Evolutionary conservation across 1,284 basidiomycete genomes (phyloP), one percentile per base, ranked within the genome.

Genomic region (Ganoderma lingzhi): DNA sequence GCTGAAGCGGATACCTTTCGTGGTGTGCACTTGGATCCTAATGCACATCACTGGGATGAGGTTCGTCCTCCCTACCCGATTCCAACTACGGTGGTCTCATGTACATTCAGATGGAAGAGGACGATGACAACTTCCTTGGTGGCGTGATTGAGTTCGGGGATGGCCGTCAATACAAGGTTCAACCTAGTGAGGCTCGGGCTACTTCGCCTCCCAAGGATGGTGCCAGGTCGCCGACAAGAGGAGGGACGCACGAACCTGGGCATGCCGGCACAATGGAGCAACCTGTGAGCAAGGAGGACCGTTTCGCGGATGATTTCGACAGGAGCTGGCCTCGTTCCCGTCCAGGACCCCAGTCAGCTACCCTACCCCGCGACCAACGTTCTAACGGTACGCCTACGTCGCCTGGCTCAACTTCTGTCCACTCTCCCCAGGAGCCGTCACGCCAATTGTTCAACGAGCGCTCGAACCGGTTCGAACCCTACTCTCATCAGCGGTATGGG

Each of bases 41-140:
- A 96, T 77, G 90, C 93, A 5, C 94, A 96, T 78, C 95, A 97
- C 78, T 98, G 96, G 96, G 96, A 98, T 76, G 95, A 96, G 86
- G 96, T 97, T 70, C 76, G 93, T 85, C 68, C 10, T 56, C 45
- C 62, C 60, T 39, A 28, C 48, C 59, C 19, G 56, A 35, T 67
- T 44, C 61, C 42, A 42, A 64, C 48, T n/a, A 56, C 44, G 8
- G 37, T 42, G 39, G 65, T 71, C 67, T 39, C 14, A 68, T 44
- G 56, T 53, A 15, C n/a, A 15, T 28, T 59, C 74, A 93, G 90
- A 91, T 93, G 88, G 91, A 94, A 82, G 95, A 96, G 79, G 96
- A 97, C 73, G 94, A 96, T 68, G 94, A 96, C 76, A 94, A 95
- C 76, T 96, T 96, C 76, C 82, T 97, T 45, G 93, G 90, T 75